Percentiles rank a stretch among this genome's conserved stretches.
phyloP scores from a whole-genome alignment of 176 grass and related monocot genomes.

The Rhynchospora breviuscula region DNA sequence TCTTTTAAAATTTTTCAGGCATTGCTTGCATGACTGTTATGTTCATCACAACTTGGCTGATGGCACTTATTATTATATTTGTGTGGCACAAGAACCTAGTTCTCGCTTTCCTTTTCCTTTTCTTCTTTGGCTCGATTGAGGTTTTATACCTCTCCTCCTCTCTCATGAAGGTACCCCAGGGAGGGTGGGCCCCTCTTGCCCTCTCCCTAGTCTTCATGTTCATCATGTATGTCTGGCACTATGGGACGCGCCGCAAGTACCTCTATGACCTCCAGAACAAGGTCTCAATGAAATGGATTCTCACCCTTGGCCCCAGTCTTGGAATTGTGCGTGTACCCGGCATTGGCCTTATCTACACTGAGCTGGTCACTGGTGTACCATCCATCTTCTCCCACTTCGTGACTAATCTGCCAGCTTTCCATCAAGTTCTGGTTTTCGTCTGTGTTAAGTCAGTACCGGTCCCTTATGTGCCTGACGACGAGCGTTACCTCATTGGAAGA shows the following conservation, averaged over 20 bases:
- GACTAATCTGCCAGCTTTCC: slow-evolving; percentile 92
- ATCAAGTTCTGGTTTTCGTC: slow-evolving; percentile 88
- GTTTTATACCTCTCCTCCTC: slow-evolving; percentile 77
- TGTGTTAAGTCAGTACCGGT: slow-evolving; percentile 90
- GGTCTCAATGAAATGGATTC: slow-evolving; percentile 89
- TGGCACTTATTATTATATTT: slow-evolving; percentile 75
- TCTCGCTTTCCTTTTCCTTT: slow-evolving; percentile 57
- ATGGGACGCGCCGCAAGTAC: slow-evolving; percentile 72
- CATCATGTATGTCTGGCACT: slow-evolving; percentile 95
- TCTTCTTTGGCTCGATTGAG: slow-evolving; percentile 90
- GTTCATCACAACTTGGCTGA: slow-evolving; percentile 85
- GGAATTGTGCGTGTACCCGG: slow-evolving; percentile 95
- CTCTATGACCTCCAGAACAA: slow-evolving; percentile 91
- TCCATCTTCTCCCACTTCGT: slow-evolving; percentile 95
- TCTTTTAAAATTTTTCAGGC: slow-evolving; percentile 52
- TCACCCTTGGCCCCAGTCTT: slow-evolving; percentile 82
- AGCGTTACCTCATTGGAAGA: slow-evolving; percentile 80
- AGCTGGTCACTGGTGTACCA: slow-evolving; percentile 84
- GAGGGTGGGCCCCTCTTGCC: slow-evolving; percentile 84
- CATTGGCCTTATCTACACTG: slow-evolving; percentile 91
- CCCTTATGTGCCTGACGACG: slow-evolving; percentile 67
- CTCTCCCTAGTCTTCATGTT: slow-evolving; percentile 81
- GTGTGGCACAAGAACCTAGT: slow-evolving; percentile 77
- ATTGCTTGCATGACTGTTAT: slow-evolving; percentile 94
- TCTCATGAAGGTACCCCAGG: slow-evolving; percentile 86